These are phyloP conservation scores for Euclidium syriacum DNA, from an alignment of 345 rosid species.

Conservation along the genomic window DNA sequence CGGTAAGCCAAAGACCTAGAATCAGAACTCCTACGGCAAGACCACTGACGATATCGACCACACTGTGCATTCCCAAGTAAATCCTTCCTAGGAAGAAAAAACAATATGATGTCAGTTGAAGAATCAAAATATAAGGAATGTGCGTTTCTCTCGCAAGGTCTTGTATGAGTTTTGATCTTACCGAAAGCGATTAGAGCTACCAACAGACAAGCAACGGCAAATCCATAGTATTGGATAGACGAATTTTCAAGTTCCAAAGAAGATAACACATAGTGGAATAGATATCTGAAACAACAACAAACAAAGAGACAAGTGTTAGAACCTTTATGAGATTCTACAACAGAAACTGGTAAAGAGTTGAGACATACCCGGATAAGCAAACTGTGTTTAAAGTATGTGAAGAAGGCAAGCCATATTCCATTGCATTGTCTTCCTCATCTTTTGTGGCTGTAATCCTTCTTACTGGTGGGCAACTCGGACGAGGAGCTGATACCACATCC, in stretches of 20 bases:
- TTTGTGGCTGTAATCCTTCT: slow-evolving; percentile 79
- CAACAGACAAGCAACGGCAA: slow-evolving; percentile 55
- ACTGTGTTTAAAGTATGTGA: slow-evolving; percentile 95
- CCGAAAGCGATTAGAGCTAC: slow-evolving; percentile 70
- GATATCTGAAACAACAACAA: slow-evolving; percentile 48
- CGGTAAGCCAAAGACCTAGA: slow-evolving; percentile 66
- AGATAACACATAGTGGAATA: slow-evolving; percentile 58
- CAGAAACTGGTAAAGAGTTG: background rate
- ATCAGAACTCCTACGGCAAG: slow-evolving; percentile 62
- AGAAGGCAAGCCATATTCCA: slow-evolving; percentile 98
- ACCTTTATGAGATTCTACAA: background rate
- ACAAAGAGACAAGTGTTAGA: background rate
- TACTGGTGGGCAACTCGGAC: slow-evolving; percentile 91
- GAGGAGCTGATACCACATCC: slow-evolving; percentile 95
- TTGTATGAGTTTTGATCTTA: slow-evolving; percentile 30
- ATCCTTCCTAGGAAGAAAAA: slow-evolving; percentile 76
- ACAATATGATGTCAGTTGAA: slow-evolving; percentile 9
- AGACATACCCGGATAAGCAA: slow-evolving; percentile 79
- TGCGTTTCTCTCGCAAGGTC: background rate
- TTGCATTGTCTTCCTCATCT: slow-evolving; percentile 93
- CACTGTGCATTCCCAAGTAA: slow-evolving; percentile 98
- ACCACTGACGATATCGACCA: slow-evolving; percentile 73
- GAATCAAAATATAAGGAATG: background rate
- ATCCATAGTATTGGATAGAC: slow-evolving; percentile 43
- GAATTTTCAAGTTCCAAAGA: slow-evolving; percentile 29